A percentile compares a stretch with the other conserved stretches of the same genome.
These are phyloP conservation scores for Neurospora sp. DNA, from an alignment of 495 filamentous ascomycete genomes.

Conservation along the genomic window DNA sequence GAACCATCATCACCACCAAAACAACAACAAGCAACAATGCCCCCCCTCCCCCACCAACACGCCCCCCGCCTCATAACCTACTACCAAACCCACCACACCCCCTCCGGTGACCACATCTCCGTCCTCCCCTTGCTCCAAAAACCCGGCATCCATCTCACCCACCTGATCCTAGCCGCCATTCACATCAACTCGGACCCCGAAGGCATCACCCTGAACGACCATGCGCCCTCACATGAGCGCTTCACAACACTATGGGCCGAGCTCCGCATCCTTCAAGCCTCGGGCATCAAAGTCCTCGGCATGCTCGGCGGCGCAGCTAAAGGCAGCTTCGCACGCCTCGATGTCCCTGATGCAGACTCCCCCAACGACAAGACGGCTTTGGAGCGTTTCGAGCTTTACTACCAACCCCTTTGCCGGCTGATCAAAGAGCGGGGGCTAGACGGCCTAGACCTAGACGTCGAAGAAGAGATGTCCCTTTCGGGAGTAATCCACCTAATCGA, in stretches of 20 bases:
- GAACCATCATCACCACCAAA: not conserved
- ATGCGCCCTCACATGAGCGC: constrained; percentile 46
- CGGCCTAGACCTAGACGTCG: constrained; percentile 77
- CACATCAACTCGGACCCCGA: constrained; percentile 61
- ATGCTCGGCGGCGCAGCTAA: constrained; percentile 78
- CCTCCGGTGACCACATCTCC: constrained; percentile 51
- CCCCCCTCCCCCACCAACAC: constrained; percentile 10
- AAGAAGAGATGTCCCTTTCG: constrained; percentile 63
- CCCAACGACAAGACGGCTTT: not conserved
- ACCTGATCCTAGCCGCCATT: constrained; percentile 69
- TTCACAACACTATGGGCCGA: constrained; percentile 60
- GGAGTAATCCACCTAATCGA: constrained; percentile 67
- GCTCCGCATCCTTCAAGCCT: constrained; percentile 50
- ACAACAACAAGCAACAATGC: constrained; percentile 1
- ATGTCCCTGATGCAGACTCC: constrained; percentile 30
- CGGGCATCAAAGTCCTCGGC: constrained; percentile 62
- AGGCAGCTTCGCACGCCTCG: constrained; percentile 56
- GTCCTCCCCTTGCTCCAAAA: constrained; percentile 59
- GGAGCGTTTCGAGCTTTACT: constrained; percentile 54
- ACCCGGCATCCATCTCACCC: constrained; percentile 46
- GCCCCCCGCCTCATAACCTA: constrained; percentile 14
- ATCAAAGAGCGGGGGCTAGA: constrained; percentile 53
- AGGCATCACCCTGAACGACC: constrained; percentile 65
- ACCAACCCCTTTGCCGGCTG: constrained; percentile 50
- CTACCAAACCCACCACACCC: constrained; percentile 39